Base-by-base conservation (phyloP, 176 grass and related monocot species). In the Musa schizocarpa region DNA sequence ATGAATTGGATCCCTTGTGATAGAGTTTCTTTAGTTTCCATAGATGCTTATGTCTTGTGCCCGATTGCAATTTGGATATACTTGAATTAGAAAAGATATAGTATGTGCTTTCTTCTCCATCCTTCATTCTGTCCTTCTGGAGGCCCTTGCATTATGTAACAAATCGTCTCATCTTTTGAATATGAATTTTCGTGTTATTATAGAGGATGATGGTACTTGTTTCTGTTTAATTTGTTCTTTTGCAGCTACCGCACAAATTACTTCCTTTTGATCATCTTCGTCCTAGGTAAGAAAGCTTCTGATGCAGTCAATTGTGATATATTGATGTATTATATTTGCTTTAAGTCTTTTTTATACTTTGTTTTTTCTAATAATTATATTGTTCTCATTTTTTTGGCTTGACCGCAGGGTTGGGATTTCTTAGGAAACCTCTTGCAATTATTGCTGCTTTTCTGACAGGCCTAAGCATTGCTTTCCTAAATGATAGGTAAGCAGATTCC, bases 401-500 rank as follows among this genome's bases (percentile, higher is more conserved):
- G 13, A 50, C 77, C 65, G 54, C 69, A 98, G 95, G 88, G 50
- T 27, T 98, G 82, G 95, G 75, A 7, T 98, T 98, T 80, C 78
- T 98, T 84, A 80, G 80, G 84, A 98, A 89, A 52, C 95, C 95
- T 11, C 62, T 98, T 83, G 95, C 95, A 63, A 87, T 98, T 66
- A 48, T 93, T 65, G 90, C 95, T 53, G 88, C 95, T 12, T 81
- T 91, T 85, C 85, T 91, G 88, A 98, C 90, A 53, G 95, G 83
- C 52, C 23, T 93, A 62, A 91, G 86, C 84, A 89, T 98, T 53
- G 84, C 86, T 73, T 86, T 98, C 80, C 88, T 98, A 49, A 98
- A 98, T 82, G 95, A 98, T 63, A 93, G 95, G 95, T 91, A 85
- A 69, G 53, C 4, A 59, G 83, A 16, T 61, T 29, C 27, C n/a